phyloP scores from a whole-genome alignment of 73 alveolate genomes.

The Paramecium primaurelia region DNA sequence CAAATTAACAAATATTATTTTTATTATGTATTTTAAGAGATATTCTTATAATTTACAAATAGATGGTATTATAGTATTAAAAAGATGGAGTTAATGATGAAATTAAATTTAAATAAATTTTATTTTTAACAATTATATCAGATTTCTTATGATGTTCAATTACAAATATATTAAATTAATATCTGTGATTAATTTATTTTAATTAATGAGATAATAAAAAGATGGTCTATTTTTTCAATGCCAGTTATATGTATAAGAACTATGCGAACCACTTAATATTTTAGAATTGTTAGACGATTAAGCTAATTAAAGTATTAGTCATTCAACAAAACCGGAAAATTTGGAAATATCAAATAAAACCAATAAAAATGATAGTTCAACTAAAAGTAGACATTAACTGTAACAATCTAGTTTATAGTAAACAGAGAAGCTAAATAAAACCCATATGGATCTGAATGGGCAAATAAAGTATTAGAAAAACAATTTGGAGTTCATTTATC shows the following conservation, averaged over 20 bases:
- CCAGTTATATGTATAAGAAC: constrained; percentile 1
- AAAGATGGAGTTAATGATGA: too few relatives aligned
- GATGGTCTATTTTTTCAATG: not conserved
- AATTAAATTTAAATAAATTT: too few relatives aligned
- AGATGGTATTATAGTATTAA: too few relatives aligned
- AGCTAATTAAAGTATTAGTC: not conserved
- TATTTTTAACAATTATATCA: too few relatives aligned
- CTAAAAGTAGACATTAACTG: not conserved
- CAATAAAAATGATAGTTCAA: not conserved
- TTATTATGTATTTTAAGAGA: too few relatives aligned
- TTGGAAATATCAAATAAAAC: not conserved
- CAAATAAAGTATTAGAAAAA: not conserved
- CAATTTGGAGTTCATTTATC: not conserved
- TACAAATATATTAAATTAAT: not conserved
- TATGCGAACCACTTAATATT: not conserved
- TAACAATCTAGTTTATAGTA: constrained; percentile 27
- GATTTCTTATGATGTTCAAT: too few relatives aligned
- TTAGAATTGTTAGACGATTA: not conserved
- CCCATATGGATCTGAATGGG: constrained; percentile 36
- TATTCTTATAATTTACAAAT: too few relatives aligned
- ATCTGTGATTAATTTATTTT: not conserved
- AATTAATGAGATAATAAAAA: not conserved
- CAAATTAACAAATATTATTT: too few relatives aligned
- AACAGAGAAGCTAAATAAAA: not conserved
- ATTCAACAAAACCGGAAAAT: not conserved